Evolutionary conservation across 805 yeast genomes (phyloP).

Genomic region (Lipomyces sp.): DNA sequence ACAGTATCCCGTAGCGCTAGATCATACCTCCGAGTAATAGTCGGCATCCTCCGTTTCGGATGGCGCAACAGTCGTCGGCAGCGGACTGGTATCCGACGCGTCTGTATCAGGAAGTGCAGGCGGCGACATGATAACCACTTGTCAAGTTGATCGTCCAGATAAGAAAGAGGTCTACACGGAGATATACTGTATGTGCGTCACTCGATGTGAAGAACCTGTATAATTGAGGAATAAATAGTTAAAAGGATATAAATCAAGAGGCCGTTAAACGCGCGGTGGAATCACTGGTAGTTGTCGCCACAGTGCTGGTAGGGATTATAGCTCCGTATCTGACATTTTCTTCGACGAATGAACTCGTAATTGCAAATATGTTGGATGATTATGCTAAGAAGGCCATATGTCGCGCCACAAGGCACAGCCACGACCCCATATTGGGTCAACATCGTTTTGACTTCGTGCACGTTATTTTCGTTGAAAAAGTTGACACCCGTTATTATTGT

Average conservation of each 20-base stretch:
- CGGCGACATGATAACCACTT: constrained; percentile 9
- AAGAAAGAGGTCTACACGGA: background rate
- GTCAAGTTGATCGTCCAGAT: background rate
- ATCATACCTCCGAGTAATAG: constrained; percentile 15
- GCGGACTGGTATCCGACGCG: constrained; percentile 16
- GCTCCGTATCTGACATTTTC: background rate
- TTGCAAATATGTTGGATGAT: background rate
- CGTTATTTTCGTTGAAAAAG: too few species aligned
- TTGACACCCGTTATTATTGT: too few species aligned
- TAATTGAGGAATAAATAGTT: too few species aligned
- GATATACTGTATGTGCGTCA: background rate
- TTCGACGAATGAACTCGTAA: background rate
- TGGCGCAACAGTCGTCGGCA: constrained; percentile 19
- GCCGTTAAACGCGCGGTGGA: background rate
- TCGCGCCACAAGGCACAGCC: constrained; percentile 6
- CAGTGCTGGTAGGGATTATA: background rate
- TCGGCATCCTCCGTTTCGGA: constrained; percentile 23
- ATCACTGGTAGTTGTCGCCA: background rate
- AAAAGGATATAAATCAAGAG: too few species aligned
- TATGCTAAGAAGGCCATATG: background rate
- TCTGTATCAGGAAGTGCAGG: constrained; percentile 21
- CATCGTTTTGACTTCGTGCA: background rate
- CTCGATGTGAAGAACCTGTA: too few species aligned
- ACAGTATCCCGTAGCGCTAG: background rate
- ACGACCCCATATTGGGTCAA: background rate